Conservation (phyloP, 1,284 basidiomycete species). For the Xanthoconium separans region DNA sequence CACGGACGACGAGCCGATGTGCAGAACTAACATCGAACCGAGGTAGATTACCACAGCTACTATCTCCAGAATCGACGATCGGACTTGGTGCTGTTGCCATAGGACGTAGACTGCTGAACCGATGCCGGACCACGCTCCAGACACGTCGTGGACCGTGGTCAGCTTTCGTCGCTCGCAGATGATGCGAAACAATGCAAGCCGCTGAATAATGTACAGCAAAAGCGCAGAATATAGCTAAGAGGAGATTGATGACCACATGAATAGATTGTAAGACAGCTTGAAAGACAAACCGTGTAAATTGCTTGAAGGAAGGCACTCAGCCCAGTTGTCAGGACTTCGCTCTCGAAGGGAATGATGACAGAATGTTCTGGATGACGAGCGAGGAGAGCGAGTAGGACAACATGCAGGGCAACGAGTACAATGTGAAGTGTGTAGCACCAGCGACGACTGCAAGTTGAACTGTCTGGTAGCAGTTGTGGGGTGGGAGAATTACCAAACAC, state of each 20-base stretch:
- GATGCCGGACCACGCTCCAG: background rate
- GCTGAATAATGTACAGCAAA: background rate
- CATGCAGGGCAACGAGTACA: background rate
- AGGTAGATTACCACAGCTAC: background rate
- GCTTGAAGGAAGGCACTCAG: background rate
- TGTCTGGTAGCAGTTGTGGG: background rate
- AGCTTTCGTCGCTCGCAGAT: background rate
- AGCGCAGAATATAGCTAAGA: background rate
- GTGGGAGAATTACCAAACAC: background rate
- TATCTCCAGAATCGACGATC: background rate
- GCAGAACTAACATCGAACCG: background rate
- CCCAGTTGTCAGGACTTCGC: background rate
- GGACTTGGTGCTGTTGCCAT: background rate
- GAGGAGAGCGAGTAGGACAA: background rate
- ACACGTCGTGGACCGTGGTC: background rate
- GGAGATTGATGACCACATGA: background rate
- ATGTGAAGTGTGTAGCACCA: background rate
- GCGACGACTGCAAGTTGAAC: background rate
- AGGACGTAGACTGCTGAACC: background rate
- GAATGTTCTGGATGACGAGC: background rate
- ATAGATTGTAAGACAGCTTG: background rate
- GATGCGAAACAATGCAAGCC: background rate
- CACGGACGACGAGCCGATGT: background rate
- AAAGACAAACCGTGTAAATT: background rate
- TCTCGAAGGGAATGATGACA: background rate